Conservation (phyloP, 2,329 filamentous ascomycete genomes). For the Aspergillus novoparasiticus region DNA sequence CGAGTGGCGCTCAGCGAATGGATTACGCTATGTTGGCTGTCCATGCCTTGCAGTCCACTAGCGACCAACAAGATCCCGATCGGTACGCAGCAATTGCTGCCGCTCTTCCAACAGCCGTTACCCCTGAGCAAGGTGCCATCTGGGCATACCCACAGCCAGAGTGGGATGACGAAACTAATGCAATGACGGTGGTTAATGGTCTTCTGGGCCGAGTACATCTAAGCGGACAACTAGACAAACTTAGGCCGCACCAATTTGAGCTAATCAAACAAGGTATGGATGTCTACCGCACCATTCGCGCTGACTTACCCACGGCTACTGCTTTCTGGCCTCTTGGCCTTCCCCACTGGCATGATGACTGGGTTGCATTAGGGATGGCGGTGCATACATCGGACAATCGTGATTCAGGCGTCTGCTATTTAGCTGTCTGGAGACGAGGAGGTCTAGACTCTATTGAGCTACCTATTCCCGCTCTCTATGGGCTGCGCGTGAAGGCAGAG, state of each 20-base stretch:
- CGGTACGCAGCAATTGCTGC: conserved; percentile 37
- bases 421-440: conserved; percentile 26
- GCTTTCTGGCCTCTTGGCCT: conserved; percentile 40
- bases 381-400: background rate
- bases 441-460: conserved; percentile 10
- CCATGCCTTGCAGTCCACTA: conserved; percentile 38
- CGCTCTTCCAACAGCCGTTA: conserved; percentile 35
- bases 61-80: conserved; percentile 39
- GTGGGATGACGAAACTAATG: conserved; percentile 40
- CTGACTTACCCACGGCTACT: conserved; percentile 19
- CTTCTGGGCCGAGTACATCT: conserved; percentile 37
- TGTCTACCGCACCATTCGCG: conserved; percentile 31
- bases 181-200: conserved; percentile 38
- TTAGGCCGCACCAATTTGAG: conserved; percentile 25
- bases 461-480: conserved; percentile 4
- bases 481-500: background rate
- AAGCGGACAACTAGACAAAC: conserved; percentile 30
- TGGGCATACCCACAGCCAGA: conserved; percentile 41
- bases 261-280: conserved; percentile 34
- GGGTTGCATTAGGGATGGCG: conserved; percentile 31
- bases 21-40: conserved; percentile 39
- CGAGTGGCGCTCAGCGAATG: conserved; percentile 39
- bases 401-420: conserved; percentile 7
- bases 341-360: conserved; percentile 36
- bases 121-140: conserved; percentile 38